Conservation (phyloP, 768 basidiomycete genomes). For the Saitozyma sp. region DNA sequence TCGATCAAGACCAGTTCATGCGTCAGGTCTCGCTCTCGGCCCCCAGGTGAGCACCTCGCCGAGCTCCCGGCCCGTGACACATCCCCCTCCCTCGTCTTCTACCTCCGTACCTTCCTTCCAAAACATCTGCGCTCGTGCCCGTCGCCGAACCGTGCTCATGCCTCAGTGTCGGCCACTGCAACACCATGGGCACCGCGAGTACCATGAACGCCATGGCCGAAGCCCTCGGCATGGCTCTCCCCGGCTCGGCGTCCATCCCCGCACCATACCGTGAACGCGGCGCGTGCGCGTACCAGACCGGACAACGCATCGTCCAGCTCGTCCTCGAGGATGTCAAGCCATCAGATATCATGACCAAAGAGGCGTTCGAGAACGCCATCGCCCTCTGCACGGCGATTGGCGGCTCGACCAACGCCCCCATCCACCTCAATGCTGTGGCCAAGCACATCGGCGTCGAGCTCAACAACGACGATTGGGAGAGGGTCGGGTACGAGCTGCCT, state of each 20-base stretch:
- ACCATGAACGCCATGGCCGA: conserved; percentile 52
- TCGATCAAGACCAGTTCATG: conserved; percentile 43
- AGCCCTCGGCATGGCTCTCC: conserved; percentile 51
- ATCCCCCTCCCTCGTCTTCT: too few species aligned
- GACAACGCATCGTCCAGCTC: conserved; percentile 46
- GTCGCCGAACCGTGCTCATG: too few species aligned
- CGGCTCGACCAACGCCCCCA: conserved; percentile 48
- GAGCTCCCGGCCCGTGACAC: not conserved
- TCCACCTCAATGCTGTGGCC: conserved; percentile 47
- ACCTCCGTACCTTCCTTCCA: too few species aligned
- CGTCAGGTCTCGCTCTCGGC: conserved; percentile 40
- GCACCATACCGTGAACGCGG: conserved; percentile 51
- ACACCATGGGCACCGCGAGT: conserved; percentile 50
- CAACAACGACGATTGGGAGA: conserved; percentile 36
- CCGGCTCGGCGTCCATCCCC: conserved; percentile 47
- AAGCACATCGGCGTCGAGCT: conserved; percentile 46
- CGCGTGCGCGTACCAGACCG: conserved; percentile 50
- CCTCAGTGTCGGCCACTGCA: conserved; percentile 39
- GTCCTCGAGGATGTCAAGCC: conserved; percentile 50
- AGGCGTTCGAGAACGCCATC: conserved; percentile 48
- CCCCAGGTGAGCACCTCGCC: conserved; percentile 25
- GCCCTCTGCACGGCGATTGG: conserved; percentile 44
- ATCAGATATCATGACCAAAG: conserved; percentile 43
- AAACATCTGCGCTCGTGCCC: too few species aligned
- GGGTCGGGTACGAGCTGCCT: conserved; percentile 42